Conservation (phyloP, 2,329 filamentous ascomycete species). For the Phialophora expanda region DNA sequence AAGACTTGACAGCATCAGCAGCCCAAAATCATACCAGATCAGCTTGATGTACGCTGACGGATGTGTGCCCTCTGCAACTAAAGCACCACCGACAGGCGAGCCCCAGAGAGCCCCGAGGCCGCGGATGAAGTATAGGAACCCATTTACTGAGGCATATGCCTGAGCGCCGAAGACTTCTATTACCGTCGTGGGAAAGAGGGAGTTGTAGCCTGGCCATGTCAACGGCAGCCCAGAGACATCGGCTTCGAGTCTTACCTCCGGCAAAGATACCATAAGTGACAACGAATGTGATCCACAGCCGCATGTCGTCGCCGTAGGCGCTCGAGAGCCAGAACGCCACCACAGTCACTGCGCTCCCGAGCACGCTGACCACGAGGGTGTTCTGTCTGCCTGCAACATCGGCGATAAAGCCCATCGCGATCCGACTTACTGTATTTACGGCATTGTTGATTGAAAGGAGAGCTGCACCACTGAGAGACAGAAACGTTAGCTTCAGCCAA, state of each 20-base stretch:
- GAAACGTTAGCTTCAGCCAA: background rate
- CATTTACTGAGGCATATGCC: slow-evolving; percentile 48
- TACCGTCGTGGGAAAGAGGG: slow-evolving; percentile 48
- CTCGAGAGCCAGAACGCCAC: slow-evolving; percentile 43
- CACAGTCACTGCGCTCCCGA: slow-evolving; percentile 41
- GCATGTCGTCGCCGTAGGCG: slow-evolving; percentile 37
- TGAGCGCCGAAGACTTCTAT: slow-evolving; percentile 49
- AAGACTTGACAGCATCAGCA: slow-evolving; percentile 38
- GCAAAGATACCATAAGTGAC: slow-evolving; percentile 48
- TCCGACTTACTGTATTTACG: slow-evolving; percentile 48
- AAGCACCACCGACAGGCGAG: slow-evolving; percentile 45
- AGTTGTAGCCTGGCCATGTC: slow-evolving; percentile 44
- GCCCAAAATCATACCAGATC: slow-evolving; percentile 41
- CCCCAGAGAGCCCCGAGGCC: slow-evolving; percentile 48
- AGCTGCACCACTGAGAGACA: slow-evolving; percentile 43
- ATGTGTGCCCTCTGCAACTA: slow-evolving; percentile 37
- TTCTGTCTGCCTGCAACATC: slow-evolving; percentile 50
- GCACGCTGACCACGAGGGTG: slow-evolving; percentile 45
- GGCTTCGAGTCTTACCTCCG: slow-evolving; percentile 31
- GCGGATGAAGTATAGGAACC: slow-evolving; percentile 48
- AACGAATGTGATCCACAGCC: slow-evolving; percentile 41
- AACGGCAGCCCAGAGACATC: background rate
- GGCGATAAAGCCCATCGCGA: slow-evolving; percentile 47
- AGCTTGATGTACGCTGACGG: slow-evolving; percentile 38
- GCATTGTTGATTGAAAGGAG: slow-evolving; percentile 51